A percentile compares a stretch with the other conserved stretches of the same genome.
Conservation (phyloP, 768 basidiomycete species). For the Termitomyces sp. region DNA sequence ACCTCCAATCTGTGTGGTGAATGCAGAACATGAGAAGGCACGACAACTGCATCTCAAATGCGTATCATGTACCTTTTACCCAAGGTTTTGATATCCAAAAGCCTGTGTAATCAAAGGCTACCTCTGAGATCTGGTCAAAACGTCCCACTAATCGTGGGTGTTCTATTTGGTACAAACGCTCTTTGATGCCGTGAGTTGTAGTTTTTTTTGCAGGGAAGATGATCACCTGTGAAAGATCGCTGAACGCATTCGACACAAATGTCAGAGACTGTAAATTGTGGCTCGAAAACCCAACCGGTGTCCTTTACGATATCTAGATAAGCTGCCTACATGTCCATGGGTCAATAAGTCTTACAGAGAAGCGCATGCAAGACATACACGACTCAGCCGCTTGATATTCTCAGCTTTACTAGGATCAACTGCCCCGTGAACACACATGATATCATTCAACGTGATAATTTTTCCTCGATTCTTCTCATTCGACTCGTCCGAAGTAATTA, state of each 20-base stretch:
- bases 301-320: slow-evolving; percentile 40
- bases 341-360: not conserved
- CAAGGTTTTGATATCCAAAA: slow-evolving; percentile 81
- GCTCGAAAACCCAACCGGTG: slow-evolving; percentile 49
- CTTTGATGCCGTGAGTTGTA: slow-evolving; percentile 32
- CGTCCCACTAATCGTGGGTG: slow-evolving; percentile 61
- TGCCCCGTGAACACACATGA: slow-evolving; percentile 60
- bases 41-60: not conserved
- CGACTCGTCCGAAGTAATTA: slow-evolving; percentile 1
- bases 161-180: slow-evolving; percentile 64
- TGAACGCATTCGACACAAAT: slow-evolving; percentile 64
- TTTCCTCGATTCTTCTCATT: slow-evolving; percentile 14
- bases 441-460: slow-evolving; percentile 39
- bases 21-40: not conserved
- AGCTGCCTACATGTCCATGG: slow-evolving; percentile 34
- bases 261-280: slow-evolving; percentile 45
- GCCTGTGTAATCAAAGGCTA: slow-evolving; percentile 40
- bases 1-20: slow-evolving; percentile 68
- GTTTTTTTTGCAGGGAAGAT: not conserved
- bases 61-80: slow-evolving; percentile 58
- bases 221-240: slow-evolving; percentile 55
- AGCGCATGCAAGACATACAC: slow-evolving; percentile 34
- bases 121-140: slow-evolving; percentile 55
- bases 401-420: slow-evolving; percentile 59
- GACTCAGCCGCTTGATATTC: slow-evolving; percentile 68